A percentile compares a stretch with the other conserved stretches of the same genome.
Evolutionary conservation across 495 filamentous ascomycete genomes (phyloP).

Genomic region (Glutinoglossum americanum): DNA sequence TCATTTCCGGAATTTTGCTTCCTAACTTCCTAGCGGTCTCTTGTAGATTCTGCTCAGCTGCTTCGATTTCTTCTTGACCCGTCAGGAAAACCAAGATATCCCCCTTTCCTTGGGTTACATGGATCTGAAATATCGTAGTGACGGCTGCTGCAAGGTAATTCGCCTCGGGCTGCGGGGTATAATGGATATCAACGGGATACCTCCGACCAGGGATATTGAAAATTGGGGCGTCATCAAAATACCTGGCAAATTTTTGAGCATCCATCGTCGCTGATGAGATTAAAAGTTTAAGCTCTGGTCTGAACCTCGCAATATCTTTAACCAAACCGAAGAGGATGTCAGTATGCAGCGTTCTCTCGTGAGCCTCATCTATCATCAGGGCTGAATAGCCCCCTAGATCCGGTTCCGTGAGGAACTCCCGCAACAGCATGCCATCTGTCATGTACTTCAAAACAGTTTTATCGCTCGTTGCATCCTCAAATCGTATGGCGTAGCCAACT

Average conservation of each 20-base stretch:
- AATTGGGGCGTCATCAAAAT: conserved; percentile 88
- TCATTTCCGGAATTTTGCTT: conserved; percentile 61
- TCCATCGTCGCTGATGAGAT: conserved; percentile 94
- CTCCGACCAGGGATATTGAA: conserved; percentile 87
- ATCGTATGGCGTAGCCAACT: conserved; percentile 88
- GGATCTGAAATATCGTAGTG: conserved; percentile 91
- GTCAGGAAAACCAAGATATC: conserved; percentile 86
- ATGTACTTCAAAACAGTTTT: conserved; percentile 93
- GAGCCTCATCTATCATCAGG: conserved; percentile 93
- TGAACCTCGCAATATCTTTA: conserved; percentile 72
- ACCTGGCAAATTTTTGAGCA: conserved; percentile 76
- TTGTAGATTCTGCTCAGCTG: conserved; percentile 55
- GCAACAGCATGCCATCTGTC: conserved; percentile 92
- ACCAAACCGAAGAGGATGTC: conserved; percentile 81
- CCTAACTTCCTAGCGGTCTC: conserved; percentile 68
- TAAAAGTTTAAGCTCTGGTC: conserved; percentile 75
- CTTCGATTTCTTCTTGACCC: conserved; percentile 79
- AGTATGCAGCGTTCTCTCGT: conserved; percentile 79
- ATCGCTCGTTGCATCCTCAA: conserved; percentile 82
- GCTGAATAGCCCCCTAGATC: conserved; percentile 68
- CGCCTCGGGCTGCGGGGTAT: conserved; percentile 77
- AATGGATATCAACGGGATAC: conserved; percentile 83
- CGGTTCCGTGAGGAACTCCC: conserved; percentile 82
- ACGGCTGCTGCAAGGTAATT: conserved; percentile 86
- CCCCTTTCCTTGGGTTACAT: conserved; percentile 64